phyloP scores from a whole-genome alignment of 2,329 filamentous ascomycete genomes.

The Penicillium janthinellum region DNA sequence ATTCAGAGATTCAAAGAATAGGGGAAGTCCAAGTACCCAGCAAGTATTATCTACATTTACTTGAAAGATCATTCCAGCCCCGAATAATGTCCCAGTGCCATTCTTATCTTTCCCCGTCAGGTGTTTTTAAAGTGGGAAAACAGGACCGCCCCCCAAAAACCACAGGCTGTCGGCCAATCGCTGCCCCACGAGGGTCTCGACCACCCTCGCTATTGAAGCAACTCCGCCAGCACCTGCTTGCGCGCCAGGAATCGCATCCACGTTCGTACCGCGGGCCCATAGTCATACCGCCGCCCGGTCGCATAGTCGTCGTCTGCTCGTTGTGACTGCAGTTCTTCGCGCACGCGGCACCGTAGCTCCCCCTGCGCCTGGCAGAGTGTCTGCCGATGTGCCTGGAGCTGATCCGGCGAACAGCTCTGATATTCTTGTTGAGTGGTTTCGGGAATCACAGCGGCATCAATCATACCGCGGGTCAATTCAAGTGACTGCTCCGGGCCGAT shows the following conservation, averaged over 20 bases:
- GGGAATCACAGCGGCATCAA: conserved; percentile 38
- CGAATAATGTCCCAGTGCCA: not conserved
- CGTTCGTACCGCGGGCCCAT: conserved; percentile 66
- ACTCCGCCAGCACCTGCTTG: conserved; percentile 58
- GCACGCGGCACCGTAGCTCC: conserved; percentile 38
- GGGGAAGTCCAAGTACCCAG: not conserved
- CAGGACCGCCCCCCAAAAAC: not conserved
- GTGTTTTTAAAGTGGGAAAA: not conserved
- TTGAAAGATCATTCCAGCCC: not conserved
- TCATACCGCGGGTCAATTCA: conserved; percentile 33
- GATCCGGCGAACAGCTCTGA: conserved; percentile 24
- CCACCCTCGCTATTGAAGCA: conserved; percentile 23
- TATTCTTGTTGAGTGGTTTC: conserved; percentile 28
- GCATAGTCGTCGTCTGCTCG: conserved; percentile 45
- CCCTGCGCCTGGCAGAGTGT: conserved; percentile 35
- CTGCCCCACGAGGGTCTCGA: conserved; percentile 21
- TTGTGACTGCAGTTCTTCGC: conserved; percentile 43
- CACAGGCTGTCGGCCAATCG: conserved; percentile 19
- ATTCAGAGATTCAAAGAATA: not conserved
- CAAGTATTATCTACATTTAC: not conserved
- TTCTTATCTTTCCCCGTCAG: not conserved
- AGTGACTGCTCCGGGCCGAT: conserved; percentile 42
- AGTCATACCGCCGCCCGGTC: conserved; percentile 58
- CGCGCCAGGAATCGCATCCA: conserved; percentile 72
- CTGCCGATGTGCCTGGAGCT: conserved; percentile 35